Percentiles rank a stretch among this genome's conserved stretches.
These are phyloP conservation scores for Suillus spraguei DNA, from an alignment of 768 basidiomycete genomes.

Conservation along the genomic window DNA sequence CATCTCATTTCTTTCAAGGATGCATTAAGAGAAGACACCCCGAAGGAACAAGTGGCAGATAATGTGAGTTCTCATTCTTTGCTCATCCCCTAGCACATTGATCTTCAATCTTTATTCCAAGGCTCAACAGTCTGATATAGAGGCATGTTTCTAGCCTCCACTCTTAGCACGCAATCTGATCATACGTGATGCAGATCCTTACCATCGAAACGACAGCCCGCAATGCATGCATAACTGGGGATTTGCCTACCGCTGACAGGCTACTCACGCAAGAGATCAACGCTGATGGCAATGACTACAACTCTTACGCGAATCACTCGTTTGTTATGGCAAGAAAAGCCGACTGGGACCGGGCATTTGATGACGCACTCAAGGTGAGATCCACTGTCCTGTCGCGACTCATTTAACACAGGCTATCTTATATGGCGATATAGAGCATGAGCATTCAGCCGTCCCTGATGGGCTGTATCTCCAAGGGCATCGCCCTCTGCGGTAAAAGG, in stretches of 20 bases:
- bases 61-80: too few relatives aligned
- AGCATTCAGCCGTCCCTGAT: background rate
- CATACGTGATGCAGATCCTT: background rate
- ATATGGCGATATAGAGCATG: background rate
- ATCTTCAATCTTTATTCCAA: too few relatives aligned
- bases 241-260: background rate
- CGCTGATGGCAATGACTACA: background rate
- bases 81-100: too few relatives aligned
- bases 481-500: background rate
- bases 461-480: conserved; percentile 4
- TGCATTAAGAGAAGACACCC: too few relatives aligned
- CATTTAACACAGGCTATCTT: background rate
- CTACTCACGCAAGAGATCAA: background rate
- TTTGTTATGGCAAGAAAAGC: background rate
- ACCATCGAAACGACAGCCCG: background rate
- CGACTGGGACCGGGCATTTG: background rate
- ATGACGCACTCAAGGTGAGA: background rate
- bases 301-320: background rate
- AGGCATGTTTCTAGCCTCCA: background rate
- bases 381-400: background rate
- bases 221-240: background rate
- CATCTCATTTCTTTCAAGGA: too few relatives aligned
- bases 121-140: too few relatives aligned
- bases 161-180: background rate
- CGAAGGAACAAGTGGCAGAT: too few relatives aligned